Evolutionary conservation across 352 stramenopile species (phyloP), one percentile per base, ranked within the genome.

Genomic region (Pythium plurisporium): DNA sequence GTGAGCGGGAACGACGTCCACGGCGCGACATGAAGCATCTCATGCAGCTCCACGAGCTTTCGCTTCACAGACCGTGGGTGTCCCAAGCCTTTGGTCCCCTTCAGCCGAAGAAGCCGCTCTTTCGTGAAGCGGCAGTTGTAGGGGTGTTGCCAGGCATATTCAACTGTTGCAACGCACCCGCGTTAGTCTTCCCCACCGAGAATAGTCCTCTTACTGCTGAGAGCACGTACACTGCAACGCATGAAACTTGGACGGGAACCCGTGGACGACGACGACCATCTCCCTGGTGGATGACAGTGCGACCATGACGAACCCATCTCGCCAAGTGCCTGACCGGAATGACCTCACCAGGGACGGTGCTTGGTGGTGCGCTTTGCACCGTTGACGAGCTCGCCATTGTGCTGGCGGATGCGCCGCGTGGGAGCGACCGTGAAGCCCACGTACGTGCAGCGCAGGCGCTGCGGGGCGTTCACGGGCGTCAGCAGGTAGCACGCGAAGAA

Each of bases 141-240:
- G 19, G 82, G 82, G 54, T 92, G 79, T 64, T 92, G 82, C 82
- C 79, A 92, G 14, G 83, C 74, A 53, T 73, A 92, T 55, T 92
- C 82, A 50, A 92, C 81, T 91, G 19, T n/a, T n/a, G n/a, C n/a
- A n/a, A n/a, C n/a, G n/a, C n/a, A n/a, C n/a, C n/a, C n/a, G n/a
- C n/a, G n/a, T n/a, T n/a, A 48, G 37, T 23, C 4, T 38, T 5
- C 48, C 20, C n/a, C n/a, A n/a, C n/a, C n/a, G n/a, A n/a, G n/a
- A n/a, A n/a, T n/a, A n/a, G n/a, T n/a, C n/a, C n/a, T n/a, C n/a
- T n/a, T n/a, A n/a, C n/a, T n/a, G n/a, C n/a, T n/a, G n/a, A n/a
- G n/a, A 36, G 5, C 19, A 76, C 76, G 40, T 67, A 91, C 79
- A 89, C 55, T 90, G 82, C 49, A 92, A 64, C 20, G 82, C 82